These are phyloP conservation scores for Eucalyptus curtisii DNA, from an alignment of 345 rosid genomes.

Conservation along the genomic window DNA sequence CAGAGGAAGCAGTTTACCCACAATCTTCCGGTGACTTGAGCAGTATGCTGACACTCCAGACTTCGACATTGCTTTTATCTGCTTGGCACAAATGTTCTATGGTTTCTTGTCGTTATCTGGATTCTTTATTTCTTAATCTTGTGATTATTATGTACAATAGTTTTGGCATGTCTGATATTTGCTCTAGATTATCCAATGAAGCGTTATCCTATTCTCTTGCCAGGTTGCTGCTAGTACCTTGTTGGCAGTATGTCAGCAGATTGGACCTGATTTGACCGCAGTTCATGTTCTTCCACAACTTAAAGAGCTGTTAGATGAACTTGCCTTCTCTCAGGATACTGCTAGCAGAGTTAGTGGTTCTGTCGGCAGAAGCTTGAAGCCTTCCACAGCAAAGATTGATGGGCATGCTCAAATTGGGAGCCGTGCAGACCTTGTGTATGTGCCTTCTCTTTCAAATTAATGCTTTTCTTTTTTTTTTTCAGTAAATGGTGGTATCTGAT, in stretches of 20 bases:
- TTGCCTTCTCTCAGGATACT: constrained; percentile 82
- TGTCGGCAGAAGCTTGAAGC: constrained; percentile 29
- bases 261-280: constrained; percentile 88
- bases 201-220: neutral
- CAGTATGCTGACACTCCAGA: neutral
- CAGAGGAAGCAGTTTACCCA: neutral
- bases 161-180: neutral
- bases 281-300: constrained; percentile 84
- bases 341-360: constrained; percentile 34
- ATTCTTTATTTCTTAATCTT: neutral
- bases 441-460: constrained; percentile 4
- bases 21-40: neutral
- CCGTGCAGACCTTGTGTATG: constrained; percentile 92
- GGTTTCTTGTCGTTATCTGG: neutral
- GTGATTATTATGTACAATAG: neutral
- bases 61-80: neutral
- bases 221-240: constrained; percentile 79
- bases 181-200: neutral
- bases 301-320: constrained; percentile 83
- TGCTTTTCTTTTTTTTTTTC: neutral
- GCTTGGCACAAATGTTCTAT: neutral
- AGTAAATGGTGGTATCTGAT: neutral
- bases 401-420: constrained; percentile 60
- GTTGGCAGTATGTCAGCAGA: constrained; percentile 67
- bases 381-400: constrained; percentile 21